Percentiles rank a stretch among this genome's conserved stretches.
These are phyloP conservation scores for Elaeis oleifera DNA, from an alignment of 202 grass and related monocot genomes.

Conservation along the genomic window DNA sequence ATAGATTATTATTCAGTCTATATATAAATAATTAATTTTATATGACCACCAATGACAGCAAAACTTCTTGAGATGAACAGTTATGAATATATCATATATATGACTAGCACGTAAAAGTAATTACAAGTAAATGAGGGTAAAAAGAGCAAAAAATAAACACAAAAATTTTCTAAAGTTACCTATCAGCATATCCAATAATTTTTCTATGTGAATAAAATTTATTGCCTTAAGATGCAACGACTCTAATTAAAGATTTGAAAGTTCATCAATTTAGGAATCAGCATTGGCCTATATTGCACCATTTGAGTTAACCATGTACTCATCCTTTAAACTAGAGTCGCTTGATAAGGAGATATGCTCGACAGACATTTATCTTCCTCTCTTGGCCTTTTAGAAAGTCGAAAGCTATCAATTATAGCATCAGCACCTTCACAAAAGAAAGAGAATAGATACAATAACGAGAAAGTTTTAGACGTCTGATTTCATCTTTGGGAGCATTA, in stretches of 20 bases:
- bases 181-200: constrained; percentile 11
- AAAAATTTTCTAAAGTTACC: not conserved
- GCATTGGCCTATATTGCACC: not conserved
- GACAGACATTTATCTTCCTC: not conserved
- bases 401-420: not conserved
- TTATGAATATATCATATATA: no score
- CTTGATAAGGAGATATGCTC: not conserved
- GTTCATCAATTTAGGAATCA: not conserved
- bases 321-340: not conserved
- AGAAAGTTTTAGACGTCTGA: constrained; percentile 1
- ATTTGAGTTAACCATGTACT: constrained; percentile 3
- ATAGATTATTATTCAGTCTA: no score
- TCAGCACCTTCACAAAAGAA: not conserved
- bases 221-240: not conserved
- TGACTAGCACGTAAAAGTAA: no score
- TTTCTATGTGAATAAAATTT: constrained; percentile 14
- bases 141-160: not conserved
- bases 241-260: not conserved
- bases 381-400: not conserved
- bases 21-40: no score
- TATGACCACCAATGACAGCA: no score
- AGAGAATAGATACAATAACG: not conserved
- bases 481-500: not conserved
- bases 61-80: no score
- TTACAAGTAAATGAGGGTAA: not conserved